A percentile compares a stretch with the other conserved stretches of the same genome.
phyloP scores from a whole-genome alignment of 2,329 filamentous ascomycete genomes.

The Boeremia exigua region DNA sequence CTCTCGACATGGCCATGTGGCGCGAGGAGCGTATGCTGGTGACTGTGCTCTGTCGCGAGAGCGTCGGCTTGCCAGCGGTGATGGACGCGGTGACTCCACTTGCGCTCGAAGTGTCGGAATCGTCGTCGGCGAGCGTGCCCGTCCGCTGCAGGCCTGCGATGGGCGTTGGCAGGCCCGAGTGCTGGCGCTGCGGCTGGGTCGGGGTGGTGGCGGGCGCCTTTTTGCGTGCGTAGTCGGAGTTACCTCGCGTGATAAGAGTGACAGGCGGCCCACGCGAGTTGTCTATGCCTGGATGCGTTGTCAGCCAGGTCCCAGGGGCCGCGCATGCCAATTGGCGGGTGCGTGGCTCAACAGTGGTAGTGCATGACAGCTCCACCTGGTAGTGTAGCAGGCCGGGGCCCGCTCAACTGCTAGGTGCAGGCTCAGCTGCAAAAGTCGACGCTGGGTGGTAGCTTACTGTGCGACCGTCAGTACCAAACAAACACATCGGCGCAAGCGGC shows the following conservation, averaged over 20 bases:
- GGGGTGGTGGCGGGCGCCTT: conserved; percentile 24
- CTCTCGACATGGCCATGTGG: conserved; percentile 38
- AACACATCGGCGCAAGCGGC: conserved; percentile 5
- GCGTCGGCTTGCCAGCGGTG: conserved; percentile 21
- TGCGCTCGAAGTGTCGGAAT: conserved; percentile 24
- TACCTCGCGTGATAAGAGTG: conserved; percentile 56
- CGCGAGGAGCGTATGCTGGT: conserved; percentile 24
- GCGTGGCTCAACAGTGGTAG: background rate
- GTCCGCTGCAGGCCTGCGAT: conserved; percentile 20
- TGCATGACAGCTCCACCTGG: conserved; percentile 1
- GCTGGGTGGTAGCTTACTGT: conserved; percentile 12
- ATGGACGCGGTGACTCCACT: conserved; percentile 18
- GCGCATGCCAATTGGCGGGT: background rate
- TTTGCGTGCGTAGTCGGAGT: conserved; percentile 43
- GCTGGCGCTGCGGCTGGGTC: conserved; percentile 10
- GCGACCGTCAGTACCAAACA: conserved; percentile 10
- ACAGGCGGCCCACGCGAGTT: conserved; percentile 58
- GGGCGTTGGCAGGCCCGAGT: conserved; percentile 10
- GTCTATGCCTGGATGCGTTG: conserved; percentile 48
- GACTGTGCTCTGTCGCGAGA: conserved; percentile 30
- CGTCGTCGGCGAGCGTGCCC: conserved; percentile 29
- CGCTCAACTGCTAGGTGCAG: background rate
- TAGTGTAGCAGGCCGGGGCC: background rate
- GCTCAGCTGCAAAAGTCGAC: background rate
- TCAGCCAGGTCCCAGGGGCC: conserved; percentile 9